These are phyloP conservation scores for Paramyrothecium roridum DNA, from an alignment of 2,329 filamentous ascomycete species.

Conservation along the genomic window DNA sequence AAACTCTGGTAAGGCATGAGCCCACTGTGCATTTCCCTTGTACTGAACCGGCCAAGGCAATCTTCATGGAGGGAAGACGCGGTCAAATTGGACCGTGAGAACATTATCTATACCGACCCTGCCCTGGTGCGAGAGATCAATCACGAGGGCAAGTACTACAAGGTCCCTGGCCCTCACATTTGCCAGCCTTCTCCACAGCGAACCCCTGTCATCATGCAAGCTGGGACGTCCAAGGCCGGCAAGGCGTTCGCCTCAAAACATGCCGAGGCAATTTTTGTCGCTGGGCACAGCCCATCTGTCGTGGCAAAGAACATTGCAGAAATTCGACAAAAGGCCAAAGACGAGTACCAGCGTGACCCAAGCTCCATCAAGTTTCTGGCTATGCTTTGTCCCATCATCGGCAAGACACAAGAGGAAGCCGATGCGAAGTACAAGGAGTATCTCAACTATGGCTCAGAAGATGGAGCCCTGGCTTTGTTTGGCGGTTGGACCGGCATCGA, in stretches of 20 bases:
- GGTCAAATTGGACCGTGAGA: slow-evolving; percentile 51
- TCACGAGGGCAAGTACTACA: slow-evolving; percentile 58
- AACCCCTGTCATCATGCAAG: slow-evolving; percentile 62
- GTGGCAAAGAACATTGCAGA: slow-evolving; percentile 55
- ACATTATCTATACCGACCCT: slow-evolving; percentile 41
- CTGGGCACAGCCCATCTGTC: slow-evolving; percentile 51
- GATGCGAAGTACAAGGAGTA: slow-evolving; percentile 46
- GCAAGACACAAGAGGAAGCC: slow-evolving; percentile 57
- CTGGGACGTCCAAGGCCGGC: slow-evolving; percentile 58
- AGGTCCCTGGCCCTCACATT: slow-evolving; percentile 56
- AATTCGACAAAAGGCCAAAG: slow-evolving; percentile 47
- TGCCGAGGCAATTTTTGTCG: slow-evolving; percentile 63
- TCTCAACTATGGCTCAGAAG: slow-evolving; percentile 52
- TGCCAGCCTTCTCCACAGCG: slow-evolving; percentile 61
- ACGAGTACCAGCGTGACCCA: slow-evolving; percentile 48
- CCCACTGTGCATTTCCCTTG: slow-evolving; percentile 27
- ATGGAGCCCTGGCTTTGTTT: slow-evolving; percentile 62
- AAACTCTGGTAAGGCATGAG: slow-evolving; percentile 37
- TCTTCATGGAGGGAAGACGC: slow-evolving; percentile 60
- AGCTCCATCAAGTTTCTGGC: slow-evolving; percentile 58
- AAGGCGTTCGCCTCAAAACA: slow-evolving; percentile 56
- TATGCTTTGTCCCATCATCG: slow-evolving; percentile 56
- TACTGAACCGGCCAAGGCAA: slow-evolving; percentile 18
- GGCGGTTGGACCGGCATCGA: slow-evolving; percentile 68
- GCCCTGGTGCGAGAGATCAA: slow-evolving; percentile 58